Percentiles rank a stretch among this genome's conserved stretches.
phyloP scores from a whole-genome alignment of 2,329 filamentous ascomycete genomes.

The Ustilaginoidea virens region DNA sequence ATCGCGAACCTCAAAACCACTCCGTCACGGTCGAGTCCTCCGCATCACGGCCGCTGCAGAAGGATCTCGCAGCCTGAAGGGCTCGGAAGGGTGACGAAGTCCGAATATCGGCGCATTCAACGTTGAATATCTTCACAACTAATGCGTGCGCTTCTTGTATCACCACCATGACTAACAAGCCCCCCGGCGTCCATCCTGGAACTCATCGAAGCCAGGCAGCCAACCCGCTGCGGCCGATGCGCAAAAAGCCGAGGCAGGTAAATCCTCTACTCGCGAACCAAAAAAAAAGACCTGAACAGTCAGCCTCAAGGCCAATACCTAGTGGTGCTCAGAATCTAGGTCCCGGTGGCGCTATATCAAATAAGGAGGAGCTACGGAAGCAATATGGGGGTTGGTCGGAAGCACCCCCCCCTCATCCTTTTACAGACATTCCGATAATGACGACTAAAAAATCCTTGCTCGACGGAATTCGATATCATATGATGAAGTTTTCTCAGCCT shows the following conservation, averaged over 20 bases:
- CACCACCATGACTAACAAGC: conserved; percentile 28
- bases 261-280: conserved; percentile 53
- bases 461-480: conserved; percentile 70
- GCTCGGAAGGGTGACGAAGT: no score
- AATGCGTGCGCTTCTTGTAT: no score
- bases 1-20: no score
- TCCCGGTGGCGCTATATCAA: conserved; percentile 16
- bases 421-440: conserved; percentile 50
- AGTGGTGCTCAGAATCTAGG: conserved; percentile 9
- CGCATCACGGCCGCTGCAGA: no score
- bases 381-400: conserved; percentile 43
- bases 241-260: conserved; percentile 23
- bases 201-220: conserved; percentile 14
- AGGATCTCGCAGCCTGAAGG: no score
- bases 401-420: conserved; percentile 29
- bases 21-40: no score
- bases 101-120: no score
- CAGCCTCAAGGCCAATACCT: conserved; percentile 7
- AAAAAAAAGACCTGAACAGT: conserved; percentile 20
- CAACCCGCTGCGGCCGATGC: conserved; percentile 24
- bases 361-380: conserved; percentile 26
- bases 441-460: conserved; percentile 70
- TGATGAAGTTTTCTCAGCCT: conserved; percentile 60
- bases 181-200: conserved; percentile 20
- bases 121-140: no score